Base-by-base conservation (phyloP, 2,329 filamentous ascomycete genomes). In the Fusarium sp. region DNA sequence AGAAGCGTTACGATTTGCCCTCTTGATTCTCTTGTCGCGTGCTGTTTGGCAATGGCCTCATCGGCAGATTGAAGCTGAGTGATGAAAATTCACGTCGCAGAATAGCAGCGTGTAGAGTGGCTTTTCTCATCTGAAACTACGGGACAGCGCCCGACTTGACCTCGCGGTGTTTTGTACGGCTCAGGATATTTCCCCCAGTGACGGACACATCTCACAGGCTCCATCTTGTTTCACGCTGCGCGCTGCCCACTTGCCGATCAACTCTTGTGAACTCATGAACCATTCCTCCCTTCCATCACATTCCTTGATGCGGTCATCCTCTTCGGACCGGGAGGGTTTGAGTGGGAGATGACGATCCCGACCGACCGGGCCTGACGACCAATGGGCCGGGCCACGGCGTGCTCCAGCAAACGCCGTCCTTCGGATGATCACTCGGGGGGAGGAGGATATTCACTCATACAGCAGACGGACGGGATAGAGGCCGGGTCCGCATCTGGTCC, bases 271-370 rank as follows among this genome's bases (percentile, higher is more conserved):
- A 33, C 40, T 33, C 31, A 62, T n/a, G 33, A 42, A 29, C 40
- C 42, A 52, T 71, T 63, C 33, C 61, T 58, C 58, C 33, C 31
- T 56, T 57, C 40, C 58, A 56, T 75, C 69, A 73, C 72, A 74
- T 74, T 74, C 72, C 72, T 75, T 27, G 18, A 20, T 58, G 36
- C 50, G 40, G 36, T 63, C 35, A 63, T 52, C 47, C 47, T 18
- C 47, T 47, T 54, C 27, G 11, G 22, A 40, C 60, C 61, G 45
- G 27, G 27, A 33, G 61, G 61, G 61, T 54, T 63, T 25, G 47
- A 57, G 47, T 31, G 25, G 35, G 38, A 56, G 45, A 60, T 36
- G 72, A 60, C 65, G 62, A 75, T 73, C 72, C 72, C 70, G 73
- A 67, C 73, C 57, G 66, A 54, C 56, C 70, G 69, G 73, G 57